These are phyloP conservation scores for Nemania diffusa DNA, from an alignment of 2,329 filamentous ascomycete species.

Conservation along the genomic window DNA sequence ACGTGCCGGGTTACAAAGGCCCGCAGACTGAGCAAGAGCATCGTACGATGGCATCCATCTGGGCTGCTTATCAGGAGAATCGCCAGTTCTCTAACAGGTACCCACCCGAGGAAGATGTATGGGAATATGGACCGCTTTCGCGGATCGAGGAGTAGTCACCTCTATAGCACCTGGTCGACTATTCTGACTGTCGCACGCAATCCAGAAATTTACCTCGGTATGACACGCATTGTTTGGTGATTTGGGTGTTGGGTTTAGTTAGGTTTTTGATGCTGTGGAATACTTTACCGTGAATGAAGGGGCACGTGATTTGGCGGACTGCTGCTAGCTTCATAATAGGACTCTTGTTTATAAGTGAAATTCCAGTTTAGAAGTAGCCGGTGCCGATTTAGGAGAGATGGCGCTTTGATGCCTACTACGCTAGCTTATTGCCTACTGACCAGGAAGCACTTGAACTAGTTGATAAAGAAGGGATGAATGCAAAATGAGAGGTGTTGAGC, in stretches of 20 bases:
- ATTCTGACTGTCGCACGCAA: not conserved
- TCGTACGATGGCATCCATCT: not conserved
- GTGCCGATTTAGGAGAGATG: not conserved
- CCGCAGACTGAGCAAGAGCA: not conserved
- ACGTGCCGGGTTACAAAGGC: not conserved
- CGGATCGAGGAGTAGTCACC: conserved; percentile 14
- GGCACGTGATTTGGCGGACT: not conserved
- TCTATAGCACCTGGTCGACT: too few species aligned
- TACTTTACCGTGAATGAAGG: too few species aligned
- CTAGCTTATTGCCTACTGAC: not conserved
- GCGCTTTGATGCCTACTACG: not conserved
- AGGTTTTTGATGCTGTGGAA: not conserved
- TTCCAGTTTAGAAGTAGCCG: not conserved
- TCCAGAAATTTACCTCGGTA: not conserved
- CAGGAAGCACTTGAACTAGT: not conserved
- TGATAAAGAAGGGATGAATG: not conserved
- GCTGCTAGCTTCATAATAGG: not conserved
- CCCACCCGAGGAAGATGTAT: conserved; percentile 16
- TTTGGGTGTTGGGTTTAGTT: not conserved
- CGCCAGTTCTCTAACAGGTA: conserved; percentile 24
- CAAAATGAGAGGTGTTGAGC: not conserved
- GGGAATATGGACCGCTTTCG: conserved; percentile 6
- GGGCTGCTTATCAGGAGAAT: conserved; percentile 18
- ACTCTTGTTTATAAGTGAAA: not conserved
- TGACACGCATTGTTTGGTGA: not conserved